A percentile compares a stretch with the other conserved stretches of the same genome.
Evolutionary conservation across 169 alveolate species (phyloP).

Genomic region (Plasmodium yoelii): DNA sequence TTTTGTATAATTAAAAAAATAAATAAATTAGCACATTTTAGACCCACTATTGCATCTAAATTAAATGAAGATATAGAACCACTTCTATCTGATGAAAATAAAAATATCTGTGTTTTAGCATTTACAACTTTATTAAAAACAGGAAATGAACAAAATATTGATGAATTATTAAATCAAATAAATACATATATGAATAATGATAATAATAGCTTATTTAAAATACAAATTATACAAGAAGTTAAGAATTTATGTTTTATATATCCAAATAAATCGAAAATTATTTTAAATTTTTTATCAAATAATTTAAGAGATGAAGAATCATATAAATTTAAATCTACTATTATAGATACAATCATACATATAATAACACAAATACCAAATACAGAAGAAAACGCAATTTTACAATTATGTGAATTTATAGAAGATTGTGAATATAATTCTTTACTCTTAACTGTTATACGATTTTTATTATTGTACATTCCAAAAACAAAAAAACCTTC

Average conservation of each 20-base stretch:
- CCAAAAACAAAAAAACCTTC: constrained; percentile 93
- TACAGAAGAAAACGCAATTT: constrained; percentile 90
- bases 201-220: constrained; percentile 90
- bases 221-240: constrained; percentile 93
- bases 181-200: constrained; percentile 78
- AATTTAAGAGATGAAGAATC: constrained; percentile 94
- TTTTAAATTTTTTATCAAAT: constrained; percentile 92
- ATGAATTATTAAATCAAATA: constrained; percentile 92
- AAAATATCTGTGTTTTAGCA: constrained; percentile 95
- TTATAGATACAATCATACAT: constrained; percentile 94
- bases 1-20: constrained; percentile 79
- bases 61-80: constrained; percentile 91
- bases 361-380: constrained; percentile 87
- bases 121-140: constrained; percentile 96
- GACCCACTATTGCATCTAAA: constrained; percentile 77
- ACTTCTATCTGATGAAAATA: constrained; percentile 92
- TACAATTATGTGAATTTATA: constrained; percentile 96
- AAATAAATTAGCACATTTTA: constrained; percentile 77
- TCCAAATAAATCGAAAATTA: constrained; percentile 93
- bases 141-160: constrained; percentile 95
- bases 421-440: constrained; percentile 98
- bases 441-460: constrained; percentile 88
- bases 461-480: constrained; percentile 93
- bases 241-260: constrained; percentile 93
- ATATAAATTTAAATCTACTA: constrained; percentile 90